A percentile compares a stretch with the other conserved stretches of the same genome.
Evolutionary conservation across 2,329 filamentous ascomycete species (phyloP).

Genomic region (Trichoderma oligosporum): DNA sequence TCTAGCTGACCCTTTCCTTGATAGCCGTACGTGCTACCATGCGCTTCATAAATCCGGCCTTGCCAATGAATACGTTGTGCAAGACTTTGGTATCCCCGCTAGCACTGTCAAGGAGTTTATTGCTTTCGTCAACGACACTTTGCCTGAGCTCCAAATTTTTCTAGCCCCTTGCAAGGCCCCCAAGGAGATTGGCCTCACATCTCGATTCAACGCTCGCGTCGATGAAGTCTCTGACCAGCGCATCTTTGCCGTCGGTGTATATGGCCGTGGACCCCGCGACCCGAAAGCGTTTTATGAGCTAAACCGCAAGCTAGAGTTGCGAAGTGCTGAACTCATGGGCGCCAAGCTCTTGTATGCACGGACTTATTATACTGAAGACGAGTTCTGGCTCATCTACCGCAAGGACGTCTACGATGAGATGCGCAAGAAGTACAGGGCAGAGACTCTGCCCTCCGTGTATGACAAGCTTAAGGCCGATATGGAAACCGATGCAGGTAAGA

Average conservation of each 20-base stretch:
- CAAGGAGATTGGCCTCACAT: constrained; percentile 31
- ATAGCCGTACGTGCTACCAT: constrained; percentile 51
- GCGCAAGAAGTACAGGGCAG: constrained; percentile 47
- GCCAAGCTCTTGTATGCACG: constrained; percentile 56
- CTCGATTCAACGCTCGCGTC: constrained; percentile 33
- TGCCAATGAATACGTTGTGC: constrained; percentile 46
- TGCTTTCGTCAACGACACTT: constrained; percentile 30
- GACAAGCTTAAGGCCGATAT: constrained; percentile 48
- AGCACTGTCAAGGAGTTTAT: constrained; percentile 29
- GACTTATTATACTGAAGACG: constrained; percentile 49
- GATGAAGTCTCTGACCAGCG: constrained; percentile 30
- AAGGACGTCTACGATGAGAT: constrained; percentile 45
- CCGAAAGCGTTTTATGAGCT: constrained; percentile 41
- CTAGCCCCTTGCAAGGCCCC: constrained; percentile 29
- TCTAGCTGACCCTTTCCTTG: constrained; percentile 50
- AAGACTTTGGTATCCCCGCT: constrained; percentile 42
- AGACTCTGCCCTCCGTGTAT: constrained; percentile 46
- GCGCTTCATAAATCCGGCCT: constrained; percentile 49
- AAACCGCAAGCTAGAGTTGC: constrained; percentile 48
- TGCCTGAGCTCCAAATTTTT: constrained; percentile 32
- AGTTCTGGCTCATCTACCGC: constrained; percentile 54
- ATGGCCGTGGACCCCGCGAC: constrained; percentile 38
- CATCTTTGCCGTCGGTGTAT: constrained; percentile 46
- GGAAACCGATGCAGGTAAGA: constrained; percentile 26
- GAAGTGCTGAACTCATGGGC: constrained; percentile 46